phyloP scores from a whole-genome alignment of 495 filamentous ascomycete species.

The Podospora australis region DNA sequence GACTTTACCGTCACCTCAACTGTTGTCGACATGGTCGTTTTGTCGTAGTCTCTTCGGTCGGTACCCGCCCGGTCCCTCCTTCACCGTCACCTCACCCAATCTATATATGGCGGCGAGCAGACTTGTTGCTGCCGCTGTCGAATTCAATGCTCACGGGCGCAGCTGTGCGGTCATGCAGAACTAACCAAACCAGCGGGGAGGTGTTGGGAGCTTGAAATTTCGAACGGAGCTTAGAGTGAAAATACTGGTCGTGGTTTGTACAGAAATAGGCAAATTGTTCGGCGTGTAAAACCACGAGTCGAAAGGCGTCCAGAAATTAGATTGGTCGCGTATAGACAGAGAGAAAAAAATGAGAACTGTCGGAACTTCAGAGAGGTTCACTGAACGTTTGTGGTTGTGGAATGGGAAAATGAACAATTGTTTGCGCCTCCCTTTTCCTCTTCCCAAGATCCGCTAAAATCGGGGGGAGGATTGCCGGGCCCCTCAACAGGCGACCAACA shows the following conservation, averaged over 20 bases:
- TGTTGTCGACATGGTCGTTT: not conserved
- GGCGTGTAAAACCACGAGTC: no score
- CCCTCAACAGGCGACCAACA: not conserved
- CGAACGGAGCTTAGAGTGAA: not conserved
- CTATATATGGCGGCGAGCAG: not conserved
- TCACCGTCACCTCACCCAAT: not conserved
- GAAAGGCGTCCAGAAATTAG: no score
- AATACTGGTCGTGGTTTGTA: no score
- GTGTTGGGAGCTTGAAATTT: not conserved
- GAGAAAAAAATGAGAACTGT: no score
- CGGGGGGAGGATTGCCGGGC: not conserved
- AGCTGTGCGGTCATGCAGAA: not conserved
- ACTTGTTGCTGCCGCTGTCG: not conserved
- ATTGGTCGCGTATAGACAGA: no score
- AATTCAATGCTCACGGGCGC: not conserved
- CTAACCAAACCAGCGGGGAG: not conserved
- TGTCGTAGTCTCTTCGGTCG: not conserved
- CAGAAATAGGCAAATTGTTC: no score
- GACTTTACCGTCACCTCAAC: not conserved
- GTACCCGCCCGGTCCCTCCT: not conserved
- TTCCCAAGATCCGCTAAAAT: not conserved
- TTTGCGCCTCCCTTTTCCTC: not conserved
- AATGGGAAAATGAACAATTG: not conserved
- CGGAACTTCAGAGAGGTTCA: no score
- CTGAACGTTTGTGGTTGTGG: no score